Percentiles rank a stretch among this genome's conserved stretches.
Conservation (phyloP, 108 stramenopile species). For the Aurantiochytrium sp. region DNA sequence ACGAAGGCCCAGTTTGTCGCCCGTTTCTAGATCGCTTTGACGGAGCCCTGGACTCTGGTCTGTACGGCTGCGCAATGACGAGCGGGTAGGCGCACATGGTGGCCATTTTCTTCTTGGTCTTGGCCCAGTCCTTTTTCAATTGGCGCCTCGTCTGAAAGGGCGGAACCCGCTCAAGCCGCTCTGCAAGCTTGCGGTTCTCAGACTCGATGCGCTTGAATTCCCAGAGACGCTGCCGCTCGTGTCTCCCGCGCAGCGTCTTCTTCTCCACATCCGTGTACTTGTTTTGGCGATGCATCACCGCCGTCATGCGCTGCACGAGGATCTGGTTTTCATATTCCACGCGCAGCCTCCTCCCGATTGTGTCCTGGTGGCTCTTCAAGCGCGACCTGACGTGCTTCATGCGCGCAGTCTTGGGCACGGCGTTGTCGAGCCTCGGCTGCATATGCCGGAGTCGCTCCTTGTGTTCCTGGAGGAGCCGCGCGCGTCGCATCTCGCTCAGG, state of each 20-base stretch:
- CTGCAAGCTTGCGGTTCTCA: not conserved
- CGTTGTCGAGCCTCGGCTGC: not conserved
- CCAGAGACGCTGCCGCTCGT: not conserved
- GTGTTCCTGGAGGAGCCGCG: not conserved
- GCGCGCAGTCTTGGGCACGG: not conserved
- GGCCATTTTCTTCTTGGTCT: slow-evolving; percentile 26
- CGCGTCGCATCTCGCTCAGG: not conserved
- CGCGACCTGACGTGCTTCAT: not conserved
- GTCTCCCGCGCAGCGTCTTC: not conserved
- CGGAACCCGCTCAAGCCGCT: not conserved
- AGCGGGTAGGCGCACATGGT: slow-evolving; percentile 19
- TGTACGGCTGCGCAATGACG: not conserved
- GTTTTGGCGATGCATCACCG: not conserved
- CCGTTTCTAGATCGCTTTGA: too few relatives aligned
- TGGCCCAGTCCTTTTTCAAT: not conserved
- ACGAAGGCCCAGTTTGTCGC: too few relatives aligned
- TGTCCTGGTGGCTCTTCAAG: not conserved
- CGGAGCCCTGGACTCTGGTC: too few relatives aligned
- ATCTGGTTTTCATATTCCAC: slow-evolving; percentile 1
- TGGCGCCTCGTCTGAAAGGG: not conserved
- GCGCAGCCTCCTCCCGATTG: not conserved
- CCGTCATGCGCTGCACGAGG: not conserved
- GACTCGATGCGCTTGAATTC: not conserved
- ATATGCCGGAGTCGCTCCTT: not conserved
- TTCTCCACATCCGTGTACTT: not conserved